Conservation (phyloP, 345 rosid genomes). For the Lagerstroemia speciosa region DNA sequence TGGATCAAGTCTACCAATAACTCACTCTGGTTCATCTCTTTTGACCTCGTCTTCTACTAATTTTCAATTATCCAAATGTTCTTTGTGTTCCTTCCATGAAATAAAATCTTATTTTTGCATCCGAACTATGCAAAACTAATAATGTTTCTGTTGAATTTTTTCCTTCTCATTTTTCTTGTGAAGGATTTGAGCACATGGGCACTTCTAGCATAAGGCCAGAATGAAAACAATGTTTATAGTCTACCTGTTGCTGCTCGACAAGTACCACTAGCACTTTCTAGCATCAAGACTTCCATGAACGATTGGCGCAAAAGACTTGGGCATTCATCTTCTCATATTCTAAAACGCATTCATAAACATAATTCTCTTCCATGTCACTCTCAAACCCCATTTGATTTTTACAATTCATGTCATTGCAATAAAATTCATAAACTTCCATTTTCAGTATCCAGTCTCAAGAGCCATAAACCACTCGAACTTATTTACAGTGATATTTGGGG, state of each 20-base stretch:
- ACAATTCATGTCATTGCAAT: constrained; percentile 1
- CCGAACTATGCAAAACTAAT: neutral
- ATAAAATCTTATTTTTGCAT: neutral
- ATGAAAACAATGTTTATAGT: neutral
- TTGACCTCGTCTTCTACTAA: neutral
- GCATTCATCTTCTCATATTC: neutral
- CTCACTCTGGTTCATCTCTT: neutral
- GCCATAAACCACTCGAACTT: neutral
- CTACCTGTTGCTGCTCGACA: too few relatives aligned
- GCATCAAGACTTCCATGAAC: neutral
- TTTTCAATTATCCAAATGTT: neutral
- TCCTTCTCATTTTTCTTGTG: neutral
- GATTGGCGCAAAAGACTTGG: neutral
- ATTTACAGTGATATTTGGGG: constrained; percentile 8
- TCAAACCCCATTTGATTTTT: neutral
- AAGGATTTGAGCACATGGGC: constrained; percentile 3
- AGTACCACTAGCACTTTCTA: neutral
- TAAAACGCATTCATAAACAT: neutral
- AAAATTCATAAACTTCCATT: constrained; percentile 5
- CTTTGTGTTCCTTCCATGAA: neutral
- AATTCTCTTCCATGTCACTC: neutral
- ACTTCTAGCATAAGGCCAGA: neutral
- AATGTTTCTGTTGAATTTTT: neutral
- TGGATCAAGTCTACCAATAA: neutral
- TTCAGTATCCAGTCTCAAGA: neutral